Base-by-base conservation (phyloP, 108 stramenopile species). In the Bacterosira constricta region DNA sequence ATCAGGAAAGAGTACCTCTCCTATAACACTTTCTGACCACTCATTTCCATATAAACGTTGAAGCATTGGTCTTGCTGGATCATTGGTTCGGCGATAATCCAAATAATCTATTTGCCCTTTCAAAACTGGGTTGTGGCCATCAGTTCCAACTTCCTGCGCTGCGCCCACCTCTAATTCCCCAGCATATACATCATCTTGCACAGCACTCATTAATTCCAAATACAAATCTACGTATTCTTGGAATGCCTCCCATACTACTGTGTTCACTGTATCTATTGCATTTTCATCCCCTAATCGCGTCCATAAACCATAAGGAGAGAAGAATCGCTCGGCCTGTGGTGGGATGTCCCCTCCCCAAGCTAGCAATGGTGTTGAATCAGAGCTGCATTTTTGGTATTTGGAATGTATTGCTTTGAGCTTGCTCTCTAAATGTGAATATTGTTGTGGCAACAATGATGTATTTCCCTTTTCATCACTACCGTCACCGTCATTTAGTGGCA, bases 11-110 rank as follows among this genome's bases (percentile, higher is more conserved):
- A 93, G 69, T 11, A 93, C 86, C 29, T 87, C 71, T 37, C 75
- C 47, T 31, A 93, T 84, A 42, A 89, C 60, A 17, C 58, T 37
- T 39, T 93, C 83, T 2, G 92, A 82, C 86, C 86, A 93, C 21
- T 90, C 87, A 8, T 69, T 64, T 35, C 92, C 92, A 80, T 83
- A 93, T 60, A 93, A 64, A 13, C 86, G 60, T 50, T 78, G 86
- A 18, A 93, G 73, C 92, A 93, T 93, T 36, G 92, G 92, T 70
- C 87, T 81, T 15, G 92, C 92, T n/a, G 92, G 92, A 75, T 93
- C 92, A 66, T 88, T 90, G 15, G 31, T 51, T 17, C 86, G 53
- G 59, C 92, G 63, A 73, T 93, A 93, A 9, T 83, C 72, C 17
- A 90, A 52, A 62, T 93, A 93, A 30, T 65, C 71, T 35, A 29